A percentile compares a stretch with the other conserved stretches of the same genome.
Conservation (phyloP, 2,329 filamentous ascomycete genomes). For the Botrytis tulipae region DNA sequence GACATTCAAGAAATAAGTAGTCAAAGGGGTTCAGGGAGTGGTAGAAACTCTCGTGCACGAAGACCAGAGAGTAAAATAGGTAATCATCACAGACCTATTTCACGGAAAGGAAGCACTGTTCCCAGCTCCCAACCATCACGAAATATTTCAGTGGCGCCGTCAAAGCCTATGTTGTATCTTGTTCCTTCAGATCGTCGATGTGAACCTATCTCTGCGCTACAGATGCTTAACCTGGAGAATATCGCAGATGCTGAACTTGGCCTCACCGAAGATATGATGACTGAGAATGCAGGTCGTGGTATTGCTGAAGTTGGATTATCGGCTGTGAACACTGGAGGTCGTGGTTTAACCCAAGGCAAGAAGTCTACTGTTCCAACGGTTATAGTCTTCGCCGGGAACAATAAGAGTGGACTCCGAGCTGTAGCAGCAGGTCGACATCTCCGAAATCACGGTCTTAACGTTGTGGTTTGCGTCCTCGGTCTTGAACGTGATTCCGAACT, state of each 20-base stretch:
- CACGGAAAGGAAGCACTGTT: slow-evolving; percentile 36
- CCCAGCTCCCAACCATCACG: slow-evolving; percentile 32
- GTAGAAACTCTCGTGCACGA: slow-evolving; percentile 38
- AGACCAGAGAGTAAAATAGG: slow-evolving; percentile 41
- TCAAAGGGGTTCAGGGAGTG: slow-evolving; percentile 41
- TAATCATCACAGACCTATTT: slow-evolving; percentile 37
- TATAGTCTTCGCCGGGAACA: slow-evolving; percentile 94
- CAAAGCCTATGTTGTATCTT: slow-evolving; percentile 48
- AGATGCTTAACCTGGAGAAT: slow-evolving; percentile 91
- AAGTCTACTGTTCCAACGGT: slow-evolving; percentile 42
- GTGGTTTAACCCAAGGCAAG: slow-evolving; percentile 39
- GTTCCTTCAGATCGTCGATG: slow-evolving; percentile 55
- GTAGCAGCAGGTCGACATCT: slow-evolving; percentile 85
- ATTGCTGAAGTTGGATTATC: slow-evolving; percentile 80
- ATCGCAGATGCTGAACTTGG: slow-evolving; percentile 85
- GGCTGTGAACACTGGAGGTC: slow-evolving; percentile 52
- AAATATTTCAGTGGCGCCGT: slow-evolving; percentile 30
- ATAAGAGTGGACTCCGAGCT: slow-evolving; percentile 81
- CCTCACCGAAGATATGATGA: slow-evolving; percentile 83
- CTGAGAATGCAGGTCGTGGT: slow-evolving; percentile 85
- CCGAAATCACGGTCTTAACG: slow-evolving; percentile 75
- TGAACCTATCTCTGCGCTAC: slow-evolving; percentile 67
- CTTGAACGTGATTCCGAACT: slow-evolving; percentile 80
- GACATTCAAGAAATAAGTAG: slow-evolving; percentile 33
- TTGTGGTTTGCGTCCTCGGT: slow-evolving; percentile 80